Base-by-base conservation (phyloP, 176 grass and related monocot species). In the Canna indica region DNA sequence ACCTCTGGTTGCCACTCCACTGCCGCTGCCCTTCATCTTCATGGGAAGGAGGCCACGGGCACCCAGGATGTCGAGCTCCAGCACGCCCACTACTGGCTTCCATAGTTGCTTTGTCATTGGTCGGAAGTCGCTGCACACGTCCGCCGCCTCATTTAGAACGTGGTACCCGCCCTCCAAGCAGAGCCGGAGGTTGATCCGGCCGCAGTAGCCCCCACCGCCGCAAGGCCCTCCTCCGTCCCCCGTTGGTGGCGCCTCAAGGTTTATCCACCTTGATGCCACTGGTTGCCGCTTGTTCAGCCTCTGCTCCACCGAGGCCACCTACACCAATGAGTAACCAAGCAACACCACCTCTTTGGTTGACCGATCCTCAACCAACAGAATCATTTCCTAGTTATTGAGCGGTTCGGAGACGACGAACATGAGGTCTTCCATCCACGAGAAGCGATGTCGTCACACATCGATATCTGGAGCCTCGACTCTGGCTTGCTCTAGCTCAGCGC, bases 91-190 rank as follows among this genome's bases (percentile, higher is more conserved):
- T 1, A 88, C 81, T 1, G 88, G 84, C 80, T 81, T 90, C 88
- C 93, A 97, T 58, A 97, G 79, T 83, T 92, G 86, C n/a, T n/a
- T 85, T 92, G 83, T 97, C 93, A 64, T 88, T 97, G 81, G 52
- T 92, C 79, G 74, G n/a, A n/a, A n/a, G n/a, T n/a, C n/a, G n/a
- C n/a, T n/a, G n/a, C n/a, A n/a, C n/a, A n/a, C n/a, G n/a, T 97
- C 88, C 36, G 88, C 88, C 17, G 93, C 93, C 81, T 97, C 93
- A 70, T 97, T 88, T 15, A 97, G 81, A 52, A 97, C 88, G 38
- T 97, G 93, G 79, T 90, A 97, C 20, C 93, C 88, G 0, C 93
- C 93, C 67, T 97, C 93, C 26, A 90, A 73, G 53, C 80, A 92
- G 0, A 97, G 53, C 5, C 93, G 84, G 32, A 97, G 83, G 71